A percentile compares a stretch with the other conserved stretches of the same genome.
These are phyloP conservation scores for Crucihimalaya himalaica DNA, from an alignment of 345 rosid genomes.

Conservation along the genomic window DNA sequence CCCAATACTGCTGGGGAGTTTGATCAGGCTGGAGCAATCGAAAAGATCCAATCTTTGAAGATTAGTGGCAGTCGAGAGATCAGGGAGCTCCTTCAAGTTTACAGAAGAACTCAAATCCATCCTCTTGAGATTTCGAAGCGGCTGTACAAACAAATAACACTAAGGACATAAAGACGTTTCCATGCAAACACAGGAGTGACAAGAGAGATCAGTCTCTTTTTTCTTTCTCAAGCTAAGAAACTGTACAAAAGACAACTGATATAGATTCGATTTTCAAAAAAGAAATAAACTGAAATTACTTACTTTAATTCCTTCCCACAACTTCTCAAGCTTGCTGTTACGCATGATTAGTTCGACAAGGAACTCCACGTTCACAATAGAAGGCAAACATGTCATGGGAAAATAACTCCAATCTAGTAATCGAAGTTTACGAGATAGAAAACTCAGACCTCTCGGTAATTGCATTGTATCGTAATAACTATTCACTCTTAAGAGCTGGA, in stretches of 20 bases:
- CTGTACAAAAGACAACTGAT: no score
- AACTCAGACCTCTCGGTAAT: no score
- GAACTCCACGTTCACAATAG: no score
- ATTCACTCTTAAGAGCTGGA: neutral
- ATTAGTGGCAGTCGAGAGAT: no score
- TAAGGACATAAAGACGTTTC: no score
- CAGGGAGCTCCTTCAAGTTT: neutral
- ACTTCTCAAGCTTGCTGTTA: neutral
- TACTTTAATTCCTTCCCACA: neutral
- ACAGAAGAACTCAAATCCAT: neutral
- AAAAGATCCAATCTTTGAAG: no score
- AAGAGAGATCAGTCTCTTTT: no score
- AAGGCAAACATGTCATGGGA: neutral
- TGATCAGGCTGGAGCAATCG: no score
- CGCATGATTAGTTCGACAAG: neutral
- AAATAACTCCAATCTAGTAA: neutral
- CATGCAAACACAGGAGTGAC: no score
- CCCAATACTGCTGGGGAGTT: neutral
- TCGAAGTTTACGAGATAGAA: neutral
- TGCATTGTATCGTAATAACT: no score
- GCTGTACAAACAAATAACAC: neutral
- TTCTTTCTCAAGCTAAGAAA: no score
- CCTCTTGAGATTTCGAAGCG: neutral
- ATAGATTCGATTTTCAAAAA: no score
- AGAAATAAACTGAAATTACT: neutral